A percentile compares a stretch with the other conserved stretches of the same genome.
phyloP scores from a whole-genome alignment of 2,329 filamentous ascomycete genomes.

The Dactylella cylindrospora region DNA sequence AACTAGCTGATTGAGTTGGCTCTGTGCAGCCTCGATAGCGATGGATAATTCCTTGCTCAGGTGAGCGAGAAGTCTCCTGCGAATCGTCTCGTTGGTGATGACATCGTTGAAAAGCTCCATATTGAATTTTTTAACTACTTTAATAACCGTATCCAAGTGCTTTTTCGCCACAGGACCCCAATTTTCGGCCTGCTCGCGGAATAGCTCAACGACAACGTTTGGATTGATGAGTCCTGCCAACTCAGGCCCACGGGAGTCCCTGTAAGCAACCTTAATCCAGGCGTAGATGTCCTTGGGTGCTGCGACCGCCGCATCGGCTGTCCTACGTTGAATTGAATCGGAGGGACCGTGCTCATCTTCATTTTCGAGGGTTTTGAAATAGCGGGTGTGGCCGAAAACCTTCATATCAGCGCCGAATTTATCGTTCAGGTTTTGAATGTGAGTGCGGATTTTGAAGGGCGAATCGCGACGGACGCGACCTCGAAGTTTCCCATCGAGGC shows the following conservation, averaged over 20 bases:
- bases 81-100: conserved; percentile 56
- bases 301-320: conserved; percentile 17
- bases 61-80: conserved; percentile 53
- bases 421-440: conserved; percentile 46
- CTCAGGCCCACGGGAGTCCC: conserved; percentile 58
- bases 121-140: conserved; percentile 52
- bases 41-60: conserved; percentile 56
- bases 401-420: conserved; percentile 48
- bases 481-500: conserved; percentile 53
- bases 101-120: conserved; percentile 52
- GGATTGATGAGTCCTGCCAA: conserved; percentile 56
- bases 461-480: conserved; percentile 50
- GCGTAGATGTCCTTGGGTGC: conserved; percentile 52
- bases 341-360: neutral
- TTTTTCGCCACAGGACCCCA: conserved; percentile 58
- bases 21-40: conserved; percentile 57
- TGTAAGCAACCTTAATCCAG: conserved; percentile 56
- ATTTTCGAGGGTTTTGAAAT: conserved; percentile 44
- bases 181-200: conserved; percentile 60
- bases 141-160: conserved; percentile 53
- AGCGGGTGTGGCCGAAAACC: conserved; percentile 48
- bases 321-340: neutral
- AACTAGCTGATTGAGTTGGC: conserved; percentile 59
- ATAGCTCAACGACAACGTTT: conserved; percentile 54
- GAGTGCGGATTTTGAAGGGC: conserved; percentile 47